Percentiles rank a stretch among this genome's conserved stretches.
These are phyloP conservation scores for Suillus luteus DNA, from an alignment of 768 basidiomycete genomes.

Conservation along the genomic window DNA sequence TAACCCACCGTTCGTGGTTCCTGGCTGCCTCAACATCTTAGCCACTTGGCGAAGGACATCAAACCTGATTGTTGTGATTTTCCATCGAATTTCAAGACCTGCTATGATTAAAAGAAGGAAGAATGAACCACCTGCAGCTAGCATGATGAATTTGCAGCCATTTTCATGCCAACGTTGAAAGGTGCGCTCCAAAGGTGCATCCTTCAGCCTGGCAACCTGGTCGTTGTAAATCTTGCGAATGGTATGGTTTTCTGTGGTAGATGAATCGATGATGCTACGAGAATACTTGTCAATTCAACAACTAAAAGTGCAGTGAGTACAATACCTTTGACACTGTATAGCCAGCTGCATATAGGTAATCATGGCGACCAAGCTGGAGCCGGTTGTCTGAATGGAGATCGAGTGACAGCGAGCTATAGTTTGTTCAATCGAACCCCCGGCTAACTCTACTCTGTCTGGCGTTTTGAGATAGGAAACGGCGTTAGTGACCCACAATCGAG, in stretches of 20 bases:
- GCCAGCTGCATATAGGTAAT: not conserved
- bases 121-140: not conserved
- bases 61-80: not conserved
- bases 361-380: not conserved
- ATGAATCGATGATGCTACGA: not conserved
- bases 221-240: not conserved
- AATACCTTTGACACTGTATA: not conserved
- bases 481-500: not conserved
- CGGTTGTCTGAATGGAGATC: not conserved
- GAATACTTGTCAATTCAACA: not conserved
- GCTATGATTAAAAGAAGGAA: not conserved
- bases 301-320: not conserved
- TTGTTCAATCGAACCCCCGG: not conserved
- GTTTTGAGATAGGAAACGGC: not conserved
- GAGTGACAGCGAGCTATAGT: not conserved
- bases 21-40: conserved; percentile 1
- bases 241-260: not conserved
- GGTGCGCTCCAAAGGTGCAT: not conserved
- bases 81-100: not conserved
- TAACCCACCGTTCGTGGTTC: not conserved
- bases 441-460: not conserved
- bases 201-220: not conserved
- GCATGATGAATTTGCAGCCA: not conserved
- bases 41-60: not conserved
- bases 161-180: no score